Conservation (phyloP, 768 basidiomycete genomes). For the Scleroderma bovista region DNA sequence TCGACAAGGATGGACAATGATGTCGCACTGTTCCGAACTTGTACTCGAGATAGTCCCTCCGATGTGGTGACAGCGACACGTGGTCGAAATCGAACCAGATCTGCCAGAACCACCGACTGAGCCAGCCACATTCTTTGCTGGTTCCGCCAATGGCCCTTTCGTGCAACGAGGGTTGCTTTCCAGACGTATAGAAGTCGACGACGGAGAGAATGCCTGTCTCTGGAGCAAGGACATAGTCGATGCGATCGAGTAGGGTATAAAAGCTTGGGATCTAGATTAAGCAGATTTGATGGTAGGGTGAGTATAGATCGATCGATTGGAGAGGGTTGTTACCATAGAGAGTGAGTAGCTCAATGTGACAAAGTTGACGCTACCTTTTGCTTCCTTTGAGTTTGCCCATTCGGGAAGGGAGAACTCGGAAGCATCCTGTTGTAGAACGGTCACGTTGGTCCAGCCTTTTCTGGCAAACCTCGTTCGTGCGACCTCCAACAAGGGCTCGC, state of each 20-base stretch:
- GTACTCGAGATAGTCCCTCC: slow-evolving; percentile 73
- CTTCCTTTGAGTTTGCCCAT: slow-evolving; percentile 43
- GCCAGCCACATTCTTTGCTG: slow-evolving; percentile 57
- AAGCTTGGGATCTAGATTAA: slow-evolving; percentile 53
- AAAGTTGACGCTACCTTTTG: slow-evolving; percentile 50
- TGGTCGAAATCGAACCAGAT: slow-evolving; percentile 61
- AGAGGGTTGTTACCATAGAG: slow-evolving; percentile 40
- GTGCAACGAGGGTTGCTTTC: slow-evolving; percentile 48
- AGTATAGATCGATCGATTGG: not conserved
- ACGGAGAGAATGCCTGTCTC: slow-evolving; percentile 56
- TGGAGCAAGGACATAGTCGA: slow-evolving; percentile 59
- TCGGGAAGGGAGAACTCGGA: slow-evolving; percentile 60
- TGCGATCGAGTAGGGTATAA: slow-evolving; percentile 60
- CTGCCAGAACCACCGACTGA: slow-evolving; percentile 75
- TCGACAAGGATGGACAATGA: not conserved
- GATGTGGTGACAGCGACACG: slow-evolving; percentile 48
- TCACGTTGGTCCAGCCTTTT: slow-evolving; percentile 70
- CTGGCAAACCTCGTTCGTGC: slow-evolving; percentile 62
- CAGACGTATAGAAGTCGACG: slow-evolving; percentile 70
- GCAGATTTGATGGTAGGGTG: not conserved
- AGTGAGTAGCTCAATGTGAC: slow-evolving; percentile 53
- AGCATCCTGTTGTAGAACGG: slow-evolving; percentile 69
- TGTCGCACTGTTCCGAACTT: slow-evolving; percentile 62
- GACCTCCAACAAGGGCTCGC: slow-evolving; percentile 63
- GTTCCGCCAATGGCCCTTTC: slow-evolving; percentile 60